Percentiles rank a stretch among this genome's conserved stretches.
Evolutionary conservation across 306 rosid genomes (phyloP).

Genomic region (Ormosia emarginata): DNA sequence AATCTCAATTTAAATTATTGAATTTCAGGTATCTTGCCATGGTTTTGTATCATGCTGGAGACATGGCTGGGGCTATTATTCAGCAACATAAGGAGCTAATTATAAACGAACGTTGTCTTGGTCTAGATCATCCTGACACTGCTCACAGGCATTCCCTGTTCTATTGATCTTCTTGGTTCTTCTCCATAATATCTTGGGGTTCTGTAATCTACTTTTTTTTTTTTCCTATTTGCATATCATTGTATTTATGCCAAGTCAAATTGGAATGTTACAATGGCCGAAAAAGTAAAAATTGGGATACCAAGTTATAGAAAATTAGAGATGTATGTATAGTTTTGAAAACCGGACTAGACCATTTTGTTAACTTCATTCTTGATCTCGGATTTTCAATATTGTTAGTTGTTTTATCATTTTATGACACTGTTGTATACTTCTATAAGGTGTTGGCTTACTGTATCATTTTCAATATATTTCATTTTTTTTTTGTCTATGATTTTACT

Average conservation of each 20-base stretch:
- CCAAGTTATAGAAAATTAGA: not conserved
- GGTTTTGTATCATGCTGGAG: conserved; percentile 99
- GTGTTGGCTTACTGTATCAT: not conserved
- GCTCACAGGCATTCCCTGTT: conserved; percentile 76
- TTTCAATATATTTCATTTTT: not conserved
- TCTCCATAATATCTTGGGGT: conserved; percentile 9
- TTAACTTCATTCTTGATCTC: not conserved
- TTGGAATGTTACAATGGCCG: not conserved
- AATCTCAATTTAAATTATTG: not conserved
- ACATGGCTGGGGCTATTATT: conserved; percentile 95
- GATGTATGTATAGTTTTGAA: not conserved
- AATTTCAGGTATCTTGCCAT: conserved; percentile 95
- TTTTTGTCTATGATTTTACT: not conserved
- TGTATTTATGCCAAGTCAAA: not conserved
- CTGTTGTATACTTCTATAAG: not conserved
- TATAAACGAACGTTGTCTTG: conserved; percentile 95
- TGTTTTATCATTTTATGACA: not conserved
- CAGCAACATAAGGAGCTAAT: conserved; percentile 97
- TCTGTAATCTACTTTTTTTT: not conserved
- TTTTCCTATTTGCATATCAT: not conserved
- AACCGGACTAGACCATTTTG: not conserved
- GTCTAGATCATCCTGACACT: conserved; percentile 97
- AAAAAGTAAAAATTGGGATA: not conserved
- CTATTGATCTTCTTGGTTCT: conserved; percentile 1
- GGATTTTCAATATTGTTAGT: not conserved